A percentile compares a stretch with the other conserved stretches of the same genome.
Conservation (phyloP, 768 basidiomycete genomes). For the Boletus reticulatus region DNA sequence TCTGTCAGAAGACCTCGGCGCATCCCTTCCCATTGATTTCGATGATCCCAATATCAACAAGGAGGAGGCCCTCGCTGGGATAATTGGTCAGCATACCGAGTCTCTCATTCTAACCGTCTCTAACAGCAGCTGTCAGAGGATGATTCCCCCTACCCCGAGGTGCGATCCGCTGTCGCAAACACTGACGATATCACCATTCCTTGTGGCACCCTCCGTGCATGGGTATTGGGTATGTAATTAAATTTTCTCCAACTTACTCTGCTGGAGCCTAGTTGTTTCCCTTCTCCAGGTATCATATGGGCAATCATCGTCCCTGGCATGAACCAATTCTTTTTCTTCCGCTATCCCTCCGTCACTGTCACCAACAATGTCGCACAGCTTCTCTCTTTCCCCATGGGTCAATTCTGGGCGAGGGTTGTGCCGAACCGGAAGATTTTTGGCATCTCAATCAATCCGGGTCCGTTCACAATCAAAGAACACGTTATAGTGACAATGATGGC, state of each 20-base stretch:
- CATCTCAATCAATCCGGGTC: constrained; percentile 66
- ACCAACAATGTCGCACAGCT: constrained; percentile 67
- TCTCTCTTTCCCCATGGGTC: constrained; percentile 67
- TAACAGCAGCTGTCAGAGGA: constrained; percentile 40
- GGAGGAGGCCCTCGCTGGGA: constrained; percentile 23
- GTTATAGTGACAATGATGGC: constrained; percentile 75
- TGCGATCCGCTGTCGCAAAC: constrained; percentile 73
- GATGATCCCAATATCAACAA: constrained; percentile 39
- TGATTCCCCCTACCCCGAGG: constrained; percentile 85
- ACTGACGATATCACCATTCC: constrained; percentile 70
- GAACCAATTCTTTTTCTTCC: constrained; percentile 78
- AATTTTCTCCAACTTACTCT: neutral
- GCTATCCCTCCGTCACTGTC: constrained; percentile 51
- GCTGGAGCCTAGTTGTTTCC: neutral
- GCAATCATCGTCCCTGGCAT: constrained; percentile 65
- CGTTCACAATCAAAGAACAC: constrained; percentile 74
- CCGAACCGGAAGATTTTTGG: constrained; percentile 57
- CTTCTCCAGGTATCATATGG: constrained; percentile 40
- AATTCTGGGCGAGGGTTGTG: constrained; percentile 53
- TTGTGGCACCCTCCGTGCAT: constrained; percentile 56
- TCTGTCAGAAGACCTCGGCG: constrained; percentile 3
- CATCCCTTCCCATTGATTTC: constrained; percentile 21
- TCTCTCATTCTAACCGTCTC: constrained; percentile 12
- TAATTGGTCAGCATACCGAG: constrained; percentile 20
- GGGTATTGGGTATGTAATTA: constrained; percentile 49